phyloP scores from a whole-genome alignment of 2,329 filamentous ascomycete genomes.

The Diplodia sapinea region DNA sequence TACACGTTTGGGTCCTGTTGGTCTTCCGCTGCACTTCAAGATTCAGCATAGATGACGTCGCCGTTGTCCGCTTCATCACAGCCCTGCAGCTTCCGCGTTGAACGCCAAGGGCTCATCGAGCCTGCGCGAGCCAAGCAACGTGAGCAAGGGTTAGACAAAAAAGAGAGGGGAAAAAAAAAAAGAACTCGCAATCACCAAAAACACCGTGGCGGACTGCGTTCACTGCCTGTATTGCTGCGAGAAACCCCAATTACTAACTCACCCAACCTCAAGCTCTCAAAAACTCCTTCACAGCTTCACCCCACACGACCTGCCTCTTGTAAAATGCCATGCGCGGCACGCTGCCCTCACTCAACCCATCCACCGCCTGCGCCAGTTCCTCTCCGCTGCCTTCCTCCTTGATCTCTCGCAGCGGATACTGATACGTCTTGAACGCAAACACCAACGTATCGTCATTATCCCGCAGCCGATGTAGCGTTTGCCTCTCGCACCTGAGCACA shows the following conservation, averaged over 20 bases:
- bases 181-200: background rate
- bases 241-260: background rate
- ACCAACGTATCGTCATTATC: constrained; percentile 43
- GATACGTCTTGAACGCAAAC: constrained; percentile 68
- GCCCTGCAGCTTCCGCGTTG: no score
- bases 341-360: constrained; percentile 63
- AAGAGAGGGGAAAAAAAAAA: no score
- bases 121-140: no score
- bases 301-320: constrained; percentile 64
- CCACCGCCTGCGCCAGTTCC: constrained; percentile 62
- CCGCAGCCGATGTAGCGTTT: constrained; percentile 66
- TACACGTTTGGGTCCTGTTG: no score
- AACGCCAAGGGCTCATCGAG: no score
- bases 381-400: constrained; percentile 63
- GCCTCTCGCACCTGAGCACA: constrained; percentile 62
- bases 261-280: constrained; percentile 57
- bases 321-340: constrained; percentile 64
- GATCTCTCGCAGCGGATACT: constrained; percentile 61
- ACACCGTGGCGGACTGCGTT: background rate
- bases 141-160: no score
- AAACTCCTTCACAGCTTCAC: constrained; percentile 59
- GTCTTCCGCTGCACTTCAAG: no score
- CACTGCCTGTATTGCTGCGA: no score
- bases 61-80: no score
- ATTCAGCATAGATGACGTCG: no score